Evolutionary conservation across 1,139 yeast genomes (phyloP), one percentile per base, ranked within the genome.

Genomic region (Zygosaccharomyces sapae): DNA sequence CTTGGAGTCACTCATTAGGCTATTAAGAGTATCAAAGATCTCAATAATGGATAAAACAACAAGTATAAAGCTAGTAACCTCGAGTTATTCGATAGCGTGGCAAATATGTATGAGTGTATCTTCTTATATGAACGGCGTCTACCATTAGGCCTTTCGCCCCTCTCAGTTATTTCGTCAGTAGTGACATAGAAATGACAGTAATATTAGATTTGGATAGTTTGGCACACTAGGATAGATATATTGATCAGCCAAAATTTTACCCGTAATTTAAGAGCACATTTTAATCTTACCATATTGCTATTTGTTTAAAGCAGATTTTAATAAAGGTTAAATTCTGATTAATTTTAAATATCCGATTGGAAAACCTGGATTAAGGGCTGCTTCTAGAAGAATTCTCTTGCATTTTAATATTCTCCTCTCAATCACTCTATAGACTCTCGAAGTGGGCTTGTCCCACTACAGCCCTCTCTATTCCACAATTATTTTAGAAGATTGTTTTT

Each of bases 71-170:
- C 24, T 2, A 19, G 37, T 20, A 6, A 16, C 19, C 27, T 6
- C n/a, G 37, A 40, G 29, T 6, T 30, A 1, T n/a, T n/a, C 22
- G 9, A 22, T 16, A 13, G 16, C 30, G 36, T 22, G 35, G 43
- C 43, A 40, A 33, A 30, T 27, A 27, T 2, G 12, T 27, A 12
- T 27, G n/a, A 10, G 31, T 27, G 12, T 10, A 22, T 19, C 31
- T 37, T 24, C 19, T 20, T 18, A 35, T 24, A 37, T 37, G 40
- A 37, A 13, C 40, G 40, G 40, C 33, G 31, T 25, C 30, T 24
- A 37, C 30, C 10, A 16, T 37, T 36, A n/a, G 12, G 12, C 40
- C 22, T 12, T 24, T 25, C 31, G 40, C 40, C 31, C 40, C 40
- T 16, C 16, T 16, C 31, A 10, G 30, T 1, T 9, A 4, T n/a